Conservation (phyloP, 805 yeast species). For the Yarrowia osloensis region DNA sequence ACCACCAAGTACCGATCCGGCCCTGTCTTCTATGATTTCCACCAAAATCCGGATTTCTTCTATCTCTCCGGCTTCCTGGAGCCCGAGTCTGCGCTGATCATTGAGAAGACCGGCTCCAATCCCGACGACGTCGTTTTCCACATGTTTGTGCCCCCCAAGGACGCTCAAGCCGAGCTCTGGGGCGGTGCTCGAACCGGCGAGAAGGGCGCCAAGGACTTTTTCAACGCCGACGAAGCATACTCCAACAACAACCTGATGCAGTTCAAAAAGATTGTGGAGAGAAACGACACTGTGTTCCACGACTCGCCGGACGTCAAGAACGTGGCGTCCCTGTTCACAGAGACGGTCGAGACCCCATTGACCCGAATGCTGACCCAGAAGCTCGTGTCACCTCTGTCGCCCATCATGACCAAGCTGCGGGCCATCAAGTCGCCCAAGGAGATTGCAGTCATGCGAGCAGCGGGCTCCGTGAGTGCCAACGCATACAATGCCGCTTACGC, state of each 20-base stretch:
- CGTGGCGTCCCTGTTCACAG: conserved; percentile 23
- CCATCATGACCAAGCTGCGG: conserved; percentile 44
- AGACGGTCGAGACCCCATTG: conserved; percentile 5
- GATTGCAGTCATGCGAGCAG: conserved; percentile 73
- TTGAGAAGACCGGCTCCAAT: conserved; percentile 50
- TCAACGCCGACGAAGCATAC: conserved; percentile 80
- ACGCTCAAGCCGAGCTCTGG: conserved; percentile 82
- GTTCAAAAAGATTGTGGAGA: conserved; percentile 21
- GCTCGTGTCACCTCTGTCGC: neutral
- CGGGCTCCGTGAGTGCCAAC: conserved; percentile 78
- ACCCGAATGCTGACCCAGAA: neutral
- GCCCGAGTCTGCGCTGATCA: conserved; percentile 70
- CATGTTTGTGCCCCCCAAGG: conserved; percentile 77
- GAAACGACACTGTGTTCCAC: conserved; percentile 31
- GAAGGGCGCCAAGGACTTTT: conserved; percentile 75
- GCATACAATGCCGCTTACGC: conserved; percentile 85
- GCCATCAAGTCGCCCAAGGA: conserved; percentile 76
- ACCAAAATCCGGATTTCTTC: conserved; percentile 85
- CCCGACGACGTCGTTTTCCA: conserved; percentile 32
- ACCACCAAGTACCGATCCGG: conserved; percentile 80
- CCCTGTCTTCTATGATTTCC: conserved; percentile 86
- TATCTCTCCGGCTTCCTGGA: conserved; percentile 92
- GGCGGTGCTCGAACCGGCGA: conserved; percentile 91
- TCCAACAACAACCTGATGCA: conserved; percentile 45
- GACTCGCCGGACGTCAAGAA: conserved; percentile 27